Evolutionary conservation across 352 stramenopile species (phyloP).

Genomic region (Globisporangium solare): DNA sequence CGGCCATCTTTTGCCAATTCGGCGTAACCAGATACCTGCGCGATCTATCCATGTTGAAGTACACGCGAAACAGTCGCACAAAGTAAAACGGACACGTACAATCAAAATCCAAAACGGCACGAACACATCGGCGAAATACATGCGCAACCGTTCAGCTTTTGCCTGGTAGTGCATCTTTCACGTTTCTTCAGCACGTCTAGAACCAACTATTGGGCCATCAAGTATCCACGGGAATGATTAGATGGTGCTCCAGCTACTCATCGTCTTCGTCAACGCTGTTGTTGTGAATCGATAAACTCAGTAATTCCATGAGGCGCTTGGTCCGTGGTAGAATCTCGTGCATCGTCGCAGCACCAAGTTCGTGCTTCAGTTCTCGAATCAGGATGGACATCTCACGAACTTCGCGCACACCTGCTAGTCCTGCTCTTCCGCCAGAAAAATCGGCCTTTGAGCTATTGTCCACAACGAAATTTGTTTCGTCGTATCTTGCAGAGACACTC

Average conservation of each 20-base stretch:
- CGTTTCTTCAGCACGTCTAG: too few relatives aligned
- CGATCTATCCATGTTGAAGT: too few relatives aligned
- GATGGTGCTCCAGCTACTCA: neutral
- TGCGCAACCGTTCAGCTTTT: too few relatives aligned
- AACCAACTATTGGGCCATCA: too few relatives aligned
- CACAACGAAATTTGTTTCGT: slow-evolving; percentile 60
- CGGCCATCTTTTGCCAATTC: too few relatives aligned
- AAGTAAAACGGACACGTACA: too few relatives aligned
- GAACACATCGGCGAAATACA: too few relatives aligned
- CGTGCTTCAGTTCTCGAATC: slow-evolving; percentile 69
- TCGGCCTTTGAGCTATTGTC: slow-evolving; percentile 20
- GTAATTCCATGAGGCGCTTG: slow-evolving; percentile 74
- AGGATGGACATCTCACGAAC: slow-evolving; percentile 72
- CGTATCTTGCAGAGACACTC: slow-evolving; percentile 6
- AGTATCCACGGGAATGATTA: neutral
- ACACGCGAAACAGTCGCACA: too few relatives aligned
- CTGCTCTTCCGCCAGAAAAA: slow-evolving; percentile 8
- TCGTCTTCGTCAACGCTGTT: slow-evolving; percentile 17
- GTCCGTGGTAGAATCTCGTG: slow-evolving; percentile 75
- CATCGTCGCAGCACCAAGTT: slow-evolving; percentile 63
- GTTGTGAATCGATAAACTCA: slow-evolving; percentile 67
- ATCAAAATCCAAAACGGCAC: too few relatives aligned
- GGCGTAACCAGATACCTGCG: too few relatives aligned
- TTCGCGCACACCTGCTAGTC: slow-evolving; percentile 58
- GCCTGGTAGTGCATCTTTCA: too few relatives aligned